Evolutionary conservation across 345 rosid genomes (phyloP), one percentile per base, ranked within the genome.

Genomic region (Sonneratia caseolaris): DNA sequence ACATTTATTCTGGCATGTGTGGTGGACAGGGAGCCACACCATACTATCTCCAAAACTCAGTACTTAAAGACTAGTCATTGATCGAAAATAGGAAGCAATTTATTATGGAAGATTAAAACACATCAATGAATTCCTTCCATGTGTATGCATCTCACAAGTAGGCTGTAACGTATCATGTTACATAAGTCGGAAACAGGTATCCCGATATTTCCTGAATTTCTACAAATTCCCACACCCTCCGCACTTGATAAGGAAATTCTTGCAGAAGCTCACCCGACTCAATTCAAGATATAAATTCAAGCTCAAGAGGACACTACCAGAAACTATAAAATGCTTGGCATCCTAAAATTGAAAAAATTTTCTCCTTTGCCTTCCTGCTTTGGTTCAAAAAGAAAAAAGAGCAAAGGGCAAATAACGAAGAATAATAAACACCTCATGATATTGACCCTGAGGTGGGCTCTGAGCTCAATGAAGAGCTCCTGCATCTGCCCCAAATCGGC

Each of bases 401-500:
- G 15, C 8, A 24, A 42, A 43, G 0, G 16, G 73, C n/a, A 4
- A 65, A 24, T 32, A 13, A 56, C 40, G 35, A 21, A 32, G 16
- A 11, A 16, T 1, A 53, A 69, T 9, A 3, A 27, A 57, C 61
- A 91, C 99, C 99, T 85, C 99, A 95, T 92, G 72, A 95, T 89
- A 77, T 95, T 95, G 84, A 95, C 88, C 11, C 96, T 86, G 40
- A 95, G 86, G 78, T 92, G 98, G 76, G 97, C 94, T 84, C 99
- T 84, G 67, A 95, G 99, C 82, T 92, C 97, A 66, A 90, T 83
- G 87, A 95, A 95, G 67, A 92, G 96, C 81, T 95, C 97, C 40
- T 83, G 86, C 97, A 95, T 95, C 77, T 92, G 97, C 24, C 99
- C 99, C 71, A 95, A 87, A 74, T 94, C 98, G 62, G 97, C 98